Conservation (phyloP, 2,329 filamentous ascomycete genomes). For the Epichloe uncinata region DNA sequence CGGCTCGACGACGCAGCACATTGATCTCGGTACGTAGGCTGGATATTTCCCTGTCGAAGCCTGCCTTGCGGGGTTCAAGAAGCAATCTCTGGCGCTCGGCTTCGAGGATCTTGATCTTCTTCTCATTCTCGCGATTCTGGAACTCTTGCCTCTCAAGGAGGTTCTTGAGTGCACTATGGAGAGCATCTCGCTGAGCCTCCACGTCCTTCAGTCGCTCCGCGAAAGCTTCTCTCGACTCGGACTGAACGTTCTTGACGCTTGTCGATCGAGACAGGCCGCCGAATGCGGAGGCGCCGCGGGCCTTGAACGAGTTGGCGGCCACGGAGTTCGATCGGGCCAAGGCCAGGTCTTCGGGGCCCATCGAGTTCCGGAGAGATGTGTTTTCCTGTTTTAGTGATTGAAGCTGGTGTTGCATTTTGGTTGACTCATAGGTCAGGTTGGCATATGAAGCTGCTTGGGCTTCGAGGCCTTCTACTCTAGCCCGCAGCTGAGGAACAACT, state of each 20-base stretch:
- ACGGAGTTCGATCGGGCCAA: slow-evolving; percentile 55
- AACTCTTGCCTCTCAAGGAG: slow-evolving; percentile 75
- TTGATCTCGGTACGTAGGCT: slow-evolving; percentile 75
- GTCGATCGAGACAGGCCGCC: slow-evolving; percentile 45
- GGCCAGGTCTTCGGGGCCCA: slow-evolving; percentile 9
- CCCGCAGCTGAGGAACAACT: slow-evolving; percentile 64
- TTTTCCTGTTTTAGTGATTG: slow-evolving; percentile 57
- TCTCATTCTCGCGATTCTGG: slow-evolving; percentile 72
- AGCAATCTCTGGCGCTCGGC: slow-evolving; percentile 64
- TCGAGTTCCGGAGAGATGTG: slow-evolving; percentile 35
- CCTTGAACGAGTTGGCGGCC: slow-evolving; percentile 37
- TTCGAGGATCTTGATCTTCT: slow-evolving; percentile 66
- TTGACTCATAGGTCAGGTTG: slow-evolving; percentile 64
- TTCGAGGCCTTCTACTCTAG: slow-evolving; percentile 67
- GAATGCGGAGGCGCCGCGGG: slow-evolving; percentile 23
- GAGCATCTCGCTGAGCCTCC: slow-evolving; percentile 82
- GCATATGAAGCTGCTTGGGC: slow-evolving; percentile 58
- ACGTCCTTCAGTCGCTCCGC: slow-evolving; percentile 81
- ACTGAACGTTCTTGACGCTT: slow-evolving; percentile 35
- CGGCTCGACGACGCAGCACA: slow-evolving; percentile 69
- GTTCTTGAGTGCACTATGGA: slow-evolving; percentile 76
- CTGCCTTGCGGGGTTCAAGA: slow-evolving; percentile 53
- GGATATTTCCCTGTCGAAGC: slow-evolving; percentile 73
- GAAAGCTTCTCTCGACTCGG: slow-evolving; percentile 53
- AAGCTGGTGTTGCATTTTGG: slow-evolving; percentile 78